Percentiles rank a stretch among this genome's conserved stretches.
These are phyloP conservation scores for Tardiomyces blankii DNA, from an alignment of 1,139 yeast species.

Conservation along the genomic window DNA sequence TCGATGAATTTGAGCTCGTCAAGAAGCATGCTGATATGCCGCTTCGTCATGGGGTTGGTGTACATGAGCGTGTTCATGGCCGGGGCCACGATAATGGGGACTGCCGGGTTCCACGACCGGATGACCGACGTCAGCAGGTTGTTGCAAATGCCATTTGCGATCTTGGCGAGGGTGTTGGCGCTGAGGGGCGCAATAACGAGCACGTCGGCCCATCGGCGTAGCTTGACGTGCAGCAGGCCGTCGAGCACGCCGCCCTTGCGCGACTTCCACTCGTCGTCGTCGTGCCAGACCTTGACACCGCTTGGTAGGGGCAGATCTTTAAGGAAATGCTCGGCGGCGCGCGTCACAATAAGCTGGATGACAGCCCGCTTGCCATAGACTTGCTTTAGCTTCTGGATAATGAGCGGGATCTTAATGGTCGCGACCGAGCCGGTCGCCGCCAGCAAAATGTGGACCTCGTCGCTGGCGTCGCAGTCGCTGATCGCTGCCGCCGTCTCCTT, in stretches of 20 bases:
- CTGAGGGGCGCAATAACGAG: constrained; percentile 85
- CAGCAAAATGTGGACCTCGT: constrained; percentile 71
- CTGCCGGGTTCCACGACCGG: constrained; percentile 86
- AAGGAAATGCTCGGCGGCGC: constrained; percentile 72
- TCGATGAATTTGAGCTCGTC: constrained; percentile 65
- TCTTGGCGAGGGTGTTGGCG: constrained; percentile 87
- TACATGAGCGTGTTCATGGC: constrained; percentile 98
- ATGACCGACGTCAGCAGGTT: constrained; percentile 72
- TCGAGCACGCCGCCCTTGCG: constrained; percentile 34
- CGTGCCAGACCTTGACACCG: constrained; percentile 87
- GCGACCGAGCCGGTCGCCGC: constrained; percentile 98
- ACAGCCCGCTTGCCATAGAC: constrained; percentile 59
- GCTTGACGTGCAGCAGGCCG: constrained; percentile 72
- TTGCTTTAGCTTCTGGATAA: constrained; percentile 71
- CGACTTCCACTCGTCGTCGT: constrained; percentile 80
- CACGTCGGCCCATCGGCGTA: constrained; percentile 93
- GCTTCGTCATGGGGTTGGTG: constrained; percentile 84
- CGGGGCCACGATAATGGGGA: constrained; percentile 81
- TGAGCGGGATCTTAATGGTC: constrained; percentile 80
- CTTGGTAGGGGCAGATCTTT: constrained; percentile 67
- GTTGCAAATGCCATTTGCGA: constrained; percentile 85
- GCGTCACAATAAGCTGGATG: constrained; percentile 78
- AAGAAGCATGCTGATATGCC: constrained; percentile 53
- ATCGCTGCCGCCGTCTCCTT: neutral
- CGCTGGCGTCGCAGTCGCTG: constrained; percentile 4